Evolutionary conservation across 1,284 basidiomycete genomes (phyloP).

Genomic region (Rhizopogon parksii): DNA sequence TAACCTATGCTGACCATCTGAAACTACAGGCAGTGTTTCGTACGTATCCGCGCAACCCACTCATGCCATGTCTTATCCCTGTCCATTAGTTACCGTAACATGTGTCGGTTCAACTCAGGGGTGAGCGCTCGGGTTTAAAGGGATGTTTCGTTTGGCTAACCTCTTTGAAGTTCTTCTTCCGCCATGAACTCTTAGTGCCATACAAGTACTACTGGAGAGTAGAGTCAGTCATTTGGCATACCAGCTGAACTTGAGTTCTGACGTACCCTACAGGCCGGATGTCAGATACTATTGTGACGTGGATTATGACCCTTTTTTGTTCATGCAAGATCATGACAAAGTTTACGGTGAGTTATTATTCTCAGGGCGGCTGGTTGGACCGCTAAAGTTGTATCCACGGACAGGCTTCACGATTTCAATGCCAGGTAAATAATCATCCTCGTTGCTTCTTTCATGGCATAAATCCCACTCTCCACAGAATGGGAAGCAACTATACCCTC

Average conservation of each 20-base stretch:
- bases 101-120: constrained; percentile 84
- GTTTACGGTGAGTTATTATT: constrained; percentile 47
- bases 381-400: neutral
- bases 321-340: constrained; percentile 73
- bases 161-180: constrained; percentile 61
- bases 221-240: constrained; percentile 31
- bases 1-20: neutral
- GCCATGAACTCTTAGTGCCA: constrained; percentile 61
- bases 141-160: constrained; percentile 5
- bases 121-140: constrained; percentile 36
- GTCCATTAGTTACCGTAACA: constrained; percentile 52
- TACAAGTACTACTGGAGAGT: constrained; percentile 87
- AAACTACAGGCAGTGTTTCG: constrained; percentile 42
- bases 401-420: constrained; percentile 73
- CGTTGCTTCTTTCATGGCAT: neutral
- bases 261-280: constrained; percentile 43
- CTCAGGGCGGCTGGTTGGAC: neutral
- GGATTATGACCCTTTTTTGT: constrained; percentile 73
- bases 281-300: constrained; percentile 76
- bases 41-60: constrained; percentile 26
- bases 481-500: constrained; percentile 75
- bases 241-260: constrained; percentile 8
- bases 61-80: constrained; percentile 6
- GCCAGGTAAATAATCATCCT: constrained; percentile 21
- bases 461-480: constrained; percentile 33